phyloP scores from a whole-genome alignment of 805 yeast genomes.

The Nakazawaea wickerhamii region DNA sequence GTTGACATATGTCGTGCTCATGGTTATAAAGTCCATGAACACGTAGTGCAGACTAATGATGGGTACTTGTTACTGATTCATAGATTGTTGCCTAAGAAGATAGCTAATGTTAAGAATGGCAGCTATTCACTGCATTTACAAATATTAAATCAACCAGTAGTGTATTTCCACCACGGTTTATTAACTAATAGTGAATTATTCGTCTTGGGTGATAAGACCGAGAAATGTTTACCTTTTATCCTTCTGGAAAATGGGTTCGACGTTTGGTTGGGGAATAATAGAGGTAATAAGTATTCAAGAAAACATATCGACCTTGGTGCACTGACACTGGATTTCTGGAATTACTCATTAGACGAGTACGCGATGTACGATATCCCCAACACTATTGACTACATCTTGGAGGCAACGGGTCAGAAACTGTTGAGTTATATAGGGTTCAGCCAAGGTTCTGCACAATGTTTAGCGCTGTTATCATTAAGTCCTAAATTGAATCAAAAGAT shows the following conservation, averaged over 20 bases:
- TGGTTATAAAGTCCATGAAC: constrained; percentile 70
- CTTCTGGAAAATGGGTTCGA: constrained; percentile 82
- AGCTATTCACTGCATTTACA: constrained; percentile 10
- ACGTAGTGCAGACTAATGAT: constrained; percentile 71
- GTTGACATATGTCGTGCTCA: constrained; percentile 28
- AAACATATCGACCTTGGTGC: constrained; percentile 52
- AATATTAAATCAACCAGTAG: constrained; percentile 37
- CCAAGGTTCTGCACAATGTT: constrained; percentile 94
- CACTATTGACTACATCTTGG: constrained; percentile 68
- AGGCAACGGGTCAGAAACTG: constrained; percentile 35
- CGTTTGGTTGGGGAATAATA: constrained; percentile 90
- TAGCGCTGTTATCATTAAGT: constrained; percentile 73
- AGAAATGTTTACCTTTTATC: constrained; percentile 63
- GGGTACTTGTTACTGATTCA: constrained; percentile 74
- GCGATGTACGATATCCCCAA: constrained; percentile 89
- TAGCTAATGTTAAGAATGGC: constrained; percentile 16
- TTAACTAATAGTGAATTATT: constrained; percentile 81
- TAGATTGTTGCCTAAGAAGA: constrained; percentile 41
- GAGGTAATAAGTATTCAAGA: constrained; percentile 89
- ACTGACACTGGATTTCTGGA: constrained; percentile 63
- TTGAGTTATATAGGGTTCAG: constrained; percentile 84
- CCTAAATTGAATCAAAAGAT: constrained; percentile 59
- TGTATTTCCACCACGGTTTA: constrained; percentile 87
- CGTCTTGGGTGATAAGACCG: constrained; percentile 34
- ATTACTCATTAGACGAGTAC: constrained; percentile 88